Base-by-base conservation (phyloP, 2,329 filamentous ascomycete species). In the Shiraia sp. region DNA sequence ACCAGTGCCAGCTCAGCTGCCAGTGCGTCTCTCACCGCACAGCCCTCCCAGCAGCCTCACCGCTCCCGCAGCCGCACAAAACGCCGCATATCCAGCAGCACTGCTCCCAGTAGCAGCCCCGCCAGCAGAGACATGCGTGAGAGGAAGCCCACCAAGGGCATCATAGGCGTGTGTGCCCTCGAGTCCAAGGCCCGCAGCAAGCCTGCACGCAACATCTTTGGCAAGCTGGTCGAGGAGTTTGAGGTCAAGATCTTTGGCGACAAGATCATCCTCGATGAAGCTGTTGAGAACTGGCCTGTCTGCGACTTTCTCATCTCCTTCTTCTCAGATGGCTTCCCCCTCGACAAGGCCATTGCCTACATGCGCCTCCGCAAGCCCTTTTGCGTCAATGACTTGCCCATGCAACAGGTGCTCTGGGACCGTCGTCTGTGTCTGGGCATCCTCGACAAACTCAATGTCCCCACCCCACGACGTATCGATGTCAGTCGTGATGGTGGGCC, bases 401-500 rank as follows among this genome's bases (percentile, higher is more conserved):
- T 99, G 90, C 93, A 99, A 68, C 91, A 95, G 69, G 83, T 99
- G 5, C 76, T 99, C 3, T 99, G 93, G 93, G 93, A 99, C 68
- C 84, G 95, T 33, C 85, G 95, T 24, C 77, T 97, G 16, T 97
- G 93, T 57, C 78, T 99, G 14, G 84, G 82, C 42, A 87, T 99
- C 23, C 77, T 99, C 34, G 92, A 97, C 68, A 85, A 87, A 58
- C 88, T 97, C 65, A 83, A 86, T 44, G 91, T 99, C 2, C 89
- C 89, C 7, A 96, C 92, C 0, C 93, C 95, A 0, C 85, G 85
- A 59, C 82, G 95, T 43, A 71, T 99, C 17, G 92, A 97, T 66
- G 88, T 99, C 42, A 96, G 86, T 61, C 84, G 95, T 17, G 93
- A 99, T 69, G 93, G 93, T 23, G 93, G 93, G 0, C 92, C 93